Evolutionary conservation across 768 basidiomycete genomes (phyloP), one percentile per base, ranked within the genome.

Genomic region (Suillus spraguei): DNA sequence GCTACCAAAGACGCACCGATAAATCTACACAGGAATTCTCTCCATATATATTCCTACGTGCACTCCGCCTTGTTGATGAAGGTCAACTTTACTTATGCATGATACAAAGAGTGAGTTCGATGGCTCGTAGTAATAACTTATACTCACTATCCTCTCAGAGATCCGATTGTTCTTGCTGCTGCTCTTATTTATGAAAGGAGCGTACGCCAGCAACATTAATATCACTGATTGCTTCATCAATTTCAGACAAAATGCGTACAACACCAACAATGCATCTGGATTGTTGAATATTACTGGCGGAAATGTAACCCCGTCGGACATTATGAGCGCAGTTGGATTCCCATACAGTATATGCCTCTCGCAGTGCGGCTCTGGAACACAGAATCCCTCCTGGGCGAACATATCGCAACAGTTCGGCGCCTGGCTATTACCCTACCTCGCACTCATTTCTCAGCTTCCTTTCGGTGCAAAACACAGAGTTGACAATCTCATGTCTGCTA

Each of bases 351-450:
- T 59, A 0, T 73, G 72, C 28, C 1, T 6, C 22, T 0, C 11
- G 0, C 39, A 59, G 33, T 73, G 72, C 35, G 69, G 71, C 32
- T 3, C 0, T 4, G 52, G 56, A 2, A 53, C 64, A 8, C 56
- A 64, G 8, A 20, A 64, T 10, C 73, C 71, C 17, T 28, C 22
- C 13, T 71, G 71, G 71, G 33, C n/a, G 5, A 49, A 35, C 4
- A 73, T 73, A 52, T 59, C 73, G 0, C 79, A 80, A 50, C 72
- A 80, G 52, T 83, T 79, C 65, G 72, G 75, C 10, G 66, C 80
- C 0, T 84, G 83, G 83, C 71, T 84, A 4, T 61, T 84, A 5
- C 83, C 83, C 5, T 83, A 80, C 75, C 75, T 84, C 11, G 81
- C 83, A 0, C 66, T 84, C 10, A 70, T 84, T n/a, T 82, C 82